Evolutionary conservation across 2,329 filamentous ascomycete species (phyloP).

Genomic region (Fusarium sp.): DNA sequence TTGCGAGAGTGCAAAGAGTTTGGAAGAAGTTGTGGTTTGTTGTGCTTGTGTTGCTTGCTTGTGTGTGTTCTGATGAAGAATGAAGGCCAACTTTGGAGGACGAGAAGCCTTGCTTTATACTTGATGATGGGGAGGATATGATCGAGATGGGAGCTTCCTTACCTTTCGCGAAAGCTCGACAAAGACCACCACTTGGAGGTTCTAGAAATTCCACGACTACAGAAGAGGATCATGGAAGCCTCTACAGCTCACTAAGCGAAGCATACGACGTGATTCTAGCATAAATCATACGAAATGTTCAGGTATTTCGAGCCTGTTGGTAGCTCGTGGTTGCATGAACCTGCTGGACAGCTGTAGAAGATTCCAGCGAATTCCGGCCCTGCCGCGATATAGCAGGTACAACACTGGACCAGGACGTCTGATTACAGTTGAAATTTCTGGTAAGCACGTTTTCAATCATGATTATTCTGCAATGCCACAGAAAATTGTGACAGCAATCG

Average conservation of each 20-base stretch:
- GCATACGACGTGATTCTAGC: constrained; percentile 15
- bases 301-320: constrained; percentile 8
- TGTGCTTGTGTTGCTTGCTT: constrained; percentile 25
- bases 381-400: background rate
- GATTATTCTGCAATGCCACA: background rate
- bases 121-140: constrained; percentile 14
- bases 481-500: no score
- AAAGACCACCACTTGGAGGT: constrained; percentile 34
- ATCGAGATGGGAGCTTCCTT: constrained; percentile 32
- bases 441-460: background rate
- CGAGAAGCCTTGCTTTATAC: constrained; percentile 51
- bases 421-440: background rate
- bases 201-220: constrained; percentile 45
- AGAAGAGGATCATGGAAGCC: constrained; percentile 16
- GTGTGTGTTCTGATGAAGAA: constrained; percentile 50
- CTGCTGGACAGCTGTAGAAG: constrained; percentile 43
- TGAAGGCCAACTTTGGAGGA: constrained; percentile 26
- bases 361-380: constrained; percentile 27
- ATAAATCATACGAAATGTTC: constrained; percentile 34
- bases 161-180: constrained; percentile 37
- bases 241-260: constrained; percentile 27
- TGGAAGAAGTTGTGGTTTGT: constrained; percentile 12
- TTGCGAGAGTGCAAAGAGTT: constrained; percentile 41
- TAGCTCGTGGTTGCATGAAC: constrained; percentile 30
- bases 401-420: background rate